Base-by-base conservation (phyloP, 2,329 filamentous ascomycete species). In the Xylariaceae sp. region DNA sequence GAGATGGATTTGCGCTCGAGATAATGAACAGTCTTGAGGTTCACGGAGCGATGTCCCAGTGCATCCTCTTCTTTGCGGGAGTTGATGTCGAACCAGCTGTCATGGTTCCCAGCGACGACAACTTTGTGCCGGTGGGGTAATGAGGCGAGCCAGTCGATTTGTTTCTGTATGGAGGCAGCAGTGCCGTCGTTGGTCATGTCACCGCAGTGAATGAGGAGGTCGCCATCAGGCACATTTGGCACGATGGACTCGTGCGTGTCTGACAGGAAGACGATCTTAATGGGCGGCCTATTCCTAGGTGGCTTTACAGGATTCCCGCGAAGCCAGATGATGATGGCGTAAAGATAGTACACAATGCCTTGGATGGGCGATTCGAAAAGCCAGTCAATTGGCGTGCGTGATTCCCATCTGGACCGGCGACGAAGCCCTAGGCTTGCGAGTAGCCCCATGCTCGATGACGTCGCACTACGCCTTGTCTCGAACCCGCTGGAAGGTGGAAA, bases 151-250 rank as follows among this genome's bases (percentile, higher is more conserved):
- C 90, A 96, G 72, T 95, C 81, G 39, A 96, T 75, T 61, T 94
- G 86, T n/a, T 72, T 74, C 71, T 96, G 90, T 48, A 97, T 84
- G 53, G 90, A 86, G 11, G 74, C 73, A 1, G 82, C 77, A 9
- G 82, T 86, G 36, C 92, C 92, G 18, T 75, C 73, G 58, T 89
- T 84, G 47, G 85, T 86, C 61, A 96, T 75, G 70, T 97, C 92
- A 35, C 92, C 92, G 2, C 90, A 88, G 65, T 96, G 92, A 59
- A 97, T 87, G 43, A 97, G 80, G 18, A 96, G 75, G 66, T 96
- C 90, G 48, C 90, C 91, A 10, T 78, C 69, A 0, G 90, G 90
- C 1, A 95, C 75, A n/a, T 75, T 59, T 15, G 68, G 59, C 7
- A 81, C 71, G 10, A 76, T 75, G 39, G 78, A 75, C 52, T 81